Evolutionary conservation across 208 protist species (phyloP).

Genomic region (Porcisia hertigi): DNA sequence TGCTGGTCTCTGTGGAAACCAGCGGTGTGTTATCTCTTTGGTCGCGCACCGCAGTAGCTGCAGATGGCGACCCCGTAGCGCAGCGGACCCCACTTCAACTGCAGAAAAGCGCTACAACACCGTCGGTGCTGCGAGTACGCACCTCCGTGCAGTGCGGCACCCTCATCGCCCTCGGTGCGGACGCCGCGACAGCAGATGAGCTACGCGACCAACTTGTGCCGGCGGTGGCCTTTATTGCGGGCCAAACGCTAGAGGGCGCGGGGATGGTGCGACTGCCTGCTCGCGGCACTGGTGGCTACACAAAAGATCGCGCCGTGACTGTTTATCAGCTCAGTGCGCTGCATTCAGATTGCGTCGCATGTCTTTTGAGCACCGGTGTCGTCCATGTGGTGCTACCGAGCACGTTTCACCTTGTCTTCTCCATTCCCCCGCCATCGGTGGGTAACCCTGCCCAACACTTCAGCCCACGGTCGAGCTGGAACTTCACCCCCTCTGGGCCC

Average conservation of each 20-base stretch:
- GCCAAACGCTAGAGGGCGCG: constrained; percentile 26
- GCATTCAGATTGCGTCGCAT: constrained; percentile 24
- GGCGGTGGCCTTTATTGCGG: constrained; percentile 37
- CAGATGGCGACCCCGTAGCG: background rate
- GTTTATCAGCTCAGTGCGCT: constrained; percentile 20
- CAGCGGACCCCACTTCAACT: background rate
- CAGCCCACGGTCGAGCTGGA: constrained; percentile 10
- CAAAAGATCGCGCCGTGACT: background rate
- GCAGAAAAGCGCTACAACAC: constrained; percentile 2
- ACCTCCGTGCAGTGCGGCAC: constrained; percentile 24
- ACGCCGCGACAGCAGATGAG: constrained; percentile 20
- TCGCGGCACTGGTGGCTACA: background rate
- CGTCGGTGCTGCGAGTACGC: constrained; percentile 24
- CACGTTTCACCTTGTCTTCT: constrained; percentile 33
- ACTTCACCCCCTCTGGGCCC: constrained; percentile 26
- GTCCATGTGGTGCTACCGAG: constrained; percentile 29
- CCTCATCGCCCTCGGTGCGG: constrained; percentile 33
- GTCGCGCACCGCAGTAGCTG: constrained; percentile 1
- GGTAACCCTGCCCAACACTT: background rate
- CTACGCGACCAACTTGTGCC: constrained; percentile 12
- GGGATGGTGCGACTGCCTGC: constrained; percentile 35
- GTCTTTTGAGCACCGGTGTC: constrained; percentile 28
- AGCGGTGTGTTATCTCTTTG: constrained; percentile 45
- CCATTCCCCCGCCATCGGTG: constrained; percentile 8
- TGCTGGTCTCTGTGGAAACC: constrained; percentile 34